Conservation (phyloP, 2,329 filamentous ascomycete species). For the Alternaria ventricosa region DNA sequence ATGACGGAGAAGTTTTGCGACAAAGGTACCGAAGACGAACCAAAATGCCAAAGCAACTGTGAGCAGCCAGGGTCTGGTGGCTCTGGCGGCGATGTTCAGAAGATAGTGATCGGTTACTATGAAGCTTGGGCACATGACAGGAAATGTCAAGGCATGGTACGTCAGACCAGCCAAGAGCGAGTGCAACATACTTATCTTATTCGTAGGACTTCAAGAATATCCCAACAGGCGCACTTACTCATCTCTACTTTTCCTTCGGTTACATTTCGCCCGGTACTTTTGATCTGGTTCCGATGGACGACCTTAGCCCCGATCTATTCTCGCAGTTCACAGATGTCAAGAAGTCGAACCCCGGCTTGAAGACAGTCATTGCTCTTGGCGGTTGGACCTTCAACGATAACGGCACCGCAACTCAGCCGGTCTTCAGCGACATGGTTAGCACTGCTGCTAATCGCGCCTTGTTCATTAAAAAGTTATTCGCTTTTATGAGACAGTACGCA, state of each 20-base stretch:
- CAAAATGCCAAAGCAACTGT: constrained; percentile 8
- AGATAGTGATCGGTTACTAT: constrained; percentile 5
- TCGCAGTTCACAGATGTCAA: constrained; percentile 36
- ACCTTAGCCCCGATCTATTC: neutral
- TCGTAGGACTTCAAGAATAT: too few species aligned
- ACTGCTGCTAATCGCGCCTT: constrained; percentile 17
- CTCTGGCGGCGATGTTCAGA: neutral
- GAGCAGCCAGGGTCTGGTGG: neutral
- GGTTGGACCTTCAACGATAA: constrained; percentile 52
- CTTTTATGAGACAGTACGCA: constrained; percentile 50
- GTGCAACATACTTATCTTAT: too few species aligned
- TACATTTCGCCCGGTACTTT: neutral
- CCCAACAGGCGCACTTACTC: neutral
- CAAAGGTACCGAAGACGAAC: neutral
- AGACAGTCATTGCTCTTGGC: constrained; percentile 48
- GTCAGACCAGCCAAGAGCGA: too few species aligned
- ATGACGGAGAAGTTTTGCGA: constrained; percentile 2
- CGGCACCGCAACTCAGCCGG: constrained; percentile 35
- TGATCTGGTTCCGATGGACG: constrained; percentile 1
- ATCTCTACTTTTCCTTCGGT: constrained; percentile 4
- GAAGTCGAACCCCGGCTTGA: constrained; percentile 24
- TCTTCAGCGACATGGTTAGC: constrained; percentile 37
- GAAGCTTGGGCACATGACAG: constrained; percentile 1
- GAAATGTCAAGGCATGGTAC: neutral
- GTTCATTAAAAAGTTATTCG: constrained; percentile 46